Evolutionary conservation across 2,329 filamentous ascomycete species (phyloP).

Genomic region (Alternaria hordeiaustralica): DNA sequence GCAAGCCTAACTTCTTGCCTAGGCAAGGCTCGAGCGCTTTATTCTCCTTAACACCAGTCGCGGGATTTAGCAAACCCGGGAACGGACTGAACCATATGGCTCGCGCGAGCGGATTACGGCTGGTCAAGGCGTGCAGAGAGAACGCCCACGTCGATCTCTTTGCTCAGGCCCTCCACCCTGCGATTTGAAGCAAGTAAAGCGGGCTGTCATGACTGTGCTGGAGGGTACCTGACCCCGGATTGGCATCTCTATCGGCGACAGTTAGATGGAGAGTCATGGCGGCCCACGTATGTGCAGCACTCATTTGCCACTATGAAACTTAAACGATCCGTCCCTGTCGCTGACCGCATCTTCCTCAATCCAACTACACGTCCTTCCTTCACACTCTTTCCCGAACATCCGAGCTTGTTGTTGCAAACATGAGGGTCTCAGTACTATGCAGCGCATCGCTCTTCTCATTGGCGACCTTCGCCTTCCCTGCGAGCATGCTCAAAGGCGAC

Average conservation of each 20-base stretch:
- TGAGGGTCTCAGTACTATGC: constrained; percentile 16
- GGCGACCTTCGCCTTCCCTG: constrained; percentile 18
- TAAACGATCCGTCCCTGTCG: background rate
- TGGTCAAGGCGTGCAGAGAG: background rate
- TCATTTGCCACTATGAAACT: constrained; percentile 1
- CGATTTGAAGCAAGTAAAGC: constrained; percentile 2
- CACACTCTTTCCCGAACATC: background rate
- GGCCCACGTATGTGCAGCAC: background rate
- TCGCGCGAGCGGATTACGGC: constrained; percentile 3
- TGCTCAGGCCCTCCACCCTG: background rate
- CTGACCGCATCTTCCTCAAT: background rate
- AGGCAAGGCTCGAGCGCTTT: background rate
- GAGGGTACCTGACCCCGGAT: constrained; percentile 1
- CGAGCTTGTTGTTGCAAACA: constrained; percentile 4
- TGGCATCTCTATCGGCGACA: constrained; percentile 3
- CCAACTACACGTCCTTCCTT: background rate
- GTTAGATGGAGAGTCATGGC: background rate
- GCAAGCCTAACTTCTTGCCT: background rate
- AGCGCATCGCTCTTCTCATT: constrained; percentile 17
- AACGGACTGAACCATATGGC: constrained; percentile 4
- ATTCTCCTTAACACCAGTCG: constrained; percentile 3
- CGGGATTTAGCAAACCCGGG: constrained; percentile 1
- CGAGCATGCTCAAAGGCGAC: constrained; percentile 17
- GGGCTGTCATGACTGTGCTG: background rate
- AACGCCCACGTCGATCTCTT: background rate